Percentiles rank a stretch among this genome's conserved stretches.
Conservation (phyloP, 2,329 filamentous ascomycete species). For the Colletotrichum australisinense region DNA sequence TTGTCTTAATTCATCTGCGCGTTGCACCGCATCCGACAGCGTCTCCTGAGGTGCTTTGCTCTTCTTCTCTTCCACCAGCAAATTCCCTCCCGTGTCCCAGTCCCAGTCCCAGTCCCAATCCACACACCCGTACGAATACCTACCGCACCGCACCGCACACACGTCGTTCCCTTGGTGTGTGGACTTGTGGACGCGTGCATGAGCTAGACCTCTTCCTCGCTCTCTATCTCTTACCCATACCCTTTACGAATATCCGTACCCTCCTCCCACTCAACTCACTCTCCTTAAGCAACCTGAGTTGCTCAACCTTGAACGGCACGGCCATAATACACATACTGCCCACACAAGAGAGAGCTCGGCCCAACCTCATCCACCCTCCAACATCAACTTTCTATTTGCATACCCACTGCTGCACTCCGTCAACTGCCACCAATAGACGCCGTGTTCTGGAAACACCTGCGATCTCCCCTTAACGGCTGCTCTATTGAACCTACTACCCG, state of each 20-base stretch:
- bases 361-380: background rate
- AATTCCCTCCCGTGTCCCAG: background rate
- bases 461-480: constrained; percentile 29
- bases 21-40: background rate
- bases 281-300: constrained; percentile 16
- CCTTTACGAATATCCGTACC: background rate
- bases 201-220: constrained; percentile 21
- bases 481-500: constrained; percentile 9
- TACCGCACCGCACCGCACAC: background rate
- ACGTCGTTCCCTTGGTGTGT: background rate
- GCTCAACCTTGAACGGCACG: background rate
- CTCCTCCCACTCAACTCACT: background rate
- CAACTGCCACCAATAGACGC: constrained; percentile 34
- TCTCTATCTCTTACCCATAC: constrained; percentile 10
- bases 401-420: background rate
- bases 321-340: background rate
- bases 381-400: constrained; percentile 2
- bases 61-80: background rate
- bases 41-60: background rate
- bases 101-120: background rate
- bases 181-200: constrained; percentile 20
- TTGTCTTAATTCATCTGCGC: background rate
- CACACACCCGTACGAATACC: background rate
- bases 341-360: background rate
- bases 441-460: constrained; percentile 36